A percentile compares a stretch with the other conserved stretches of the same genome.
phyloP scores from a whole-genome alignment of 306 rosid genomes.

The Vigna mungo region DNA sequence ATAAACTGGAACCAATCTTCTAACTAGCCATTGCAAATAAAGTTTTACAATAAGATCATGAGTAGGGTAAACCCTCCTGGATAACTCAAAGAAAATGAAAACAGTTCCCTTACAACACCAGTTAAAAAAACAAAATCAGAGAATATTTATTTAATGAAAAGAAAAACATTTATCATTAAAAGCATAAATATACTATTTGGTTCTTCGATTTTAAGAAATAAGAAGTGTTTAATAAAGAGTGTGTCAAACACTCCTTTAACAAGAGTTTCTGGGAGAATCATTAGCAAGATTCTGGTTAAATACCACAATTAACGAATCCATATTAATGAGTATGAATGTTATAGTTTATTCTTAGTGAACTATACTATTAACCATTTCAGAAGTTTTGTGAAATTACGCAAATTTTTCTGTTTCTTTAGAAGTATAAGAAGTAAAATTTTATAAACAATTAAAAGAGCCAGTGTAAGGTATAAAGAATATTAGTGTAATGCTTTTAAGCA shows the following conservation, averaged over 20 bases:
- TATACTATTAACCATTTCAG: too few relatives aligned
- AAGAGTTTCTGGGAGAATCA: neutral
- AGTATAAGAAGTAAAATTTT: too few relatives aligned
- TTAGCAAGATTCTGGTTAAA: neutral
- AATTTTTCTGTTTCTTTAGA: too few relatives aligned
- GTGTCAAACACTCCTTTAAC: neutral
- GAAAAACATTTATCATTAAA: neutral
- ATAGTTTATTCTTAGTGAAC: neutral
- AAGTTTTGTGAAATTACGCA: too few relatives aligned
- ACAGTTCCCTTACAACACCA: neutral
- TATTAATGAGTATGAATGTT: neutral
- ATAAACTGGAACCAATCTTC: conserved; percentile 20
- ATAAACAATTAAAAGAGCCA: too few relatives aligned
- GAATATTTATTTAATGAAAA: neutral
- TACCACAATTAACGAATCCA: neutral
- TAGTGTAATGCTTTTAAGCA: too few relatives aligned
- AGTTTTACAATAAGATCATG: conserved; percentile 1
- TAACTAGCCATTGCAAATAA: conserved; percentile 1
- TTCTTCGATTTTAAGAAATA: neutral
- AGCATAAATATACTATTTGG: neutral
- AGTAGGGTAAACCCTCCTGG: conserved; percentile 29
- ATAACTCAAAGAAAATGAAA: neutral
- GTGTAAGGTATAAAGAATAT: too few relatives aligned
- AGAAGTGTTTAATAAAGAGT: neutral
- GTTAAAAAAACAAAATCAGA: neutral